These are phyloP conservation scores for Ciborinia camelliae DNA, from an alignment of 2,329 filamentous ascomycete species.

Conservation along the genomic window DNA sequence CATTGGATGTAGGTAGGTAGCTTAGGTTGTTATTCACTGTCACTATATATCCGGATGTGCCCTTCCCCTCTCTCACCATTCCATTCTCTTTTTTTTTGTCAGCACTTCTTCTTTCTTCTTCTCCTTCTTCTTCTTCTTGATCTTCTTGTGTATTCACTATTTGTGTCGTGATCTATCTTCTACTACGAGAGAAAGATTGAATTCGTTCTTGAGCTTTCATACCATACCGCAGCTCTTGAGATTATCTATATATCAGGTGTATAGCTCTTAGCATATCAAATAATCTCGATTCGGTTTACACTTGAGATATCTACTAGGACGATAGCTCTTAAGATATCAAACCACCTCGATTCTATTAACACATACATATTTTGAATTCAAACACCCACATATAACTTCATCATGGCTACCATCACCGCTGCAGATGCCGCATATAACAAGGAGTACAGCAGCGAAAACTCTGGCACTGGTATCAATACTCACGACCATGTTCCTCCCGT, in stretches of 20 bases:
- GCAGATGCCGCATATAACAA: conserved; percentile 26
- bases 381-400: conserved; percentile 1
- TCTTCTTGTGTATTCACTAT: not conserved
- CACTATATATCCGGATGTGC: not conserved
- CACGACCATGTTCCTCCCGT: conserved; percentile 25
- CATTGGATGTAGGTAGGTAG: not conserved
- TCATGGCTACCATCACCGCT: conserved; percentile 31
- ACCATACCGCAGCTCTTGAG: too few species aligned
- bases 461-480: not conserved
- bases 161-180: not conserved
- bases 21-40: not conserved
- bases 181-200: not conserved
- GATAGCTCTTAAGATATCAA: conserved; percentile 3
- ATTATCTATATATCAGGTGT: too few species aligned
- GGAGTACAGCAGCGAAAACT: conserved; percentile 24
- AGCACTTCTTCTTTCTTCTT: not conserved
- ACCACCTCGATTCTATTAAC: not conserved
- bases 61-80: not conserved
- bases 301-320: too few species aligned
- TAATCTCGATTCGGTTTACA: too few species aligned
- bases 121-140: too few species aligned
- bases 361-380: not conserved
- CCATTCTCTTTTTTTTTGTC: not conserved
- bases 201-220: not conserved
- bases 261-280: too few species aligned